A percentile compares a stretch with the other conserved stretches of the same genome.
phyloP scores from a whole-genome alignment of 352 stramenopile species.

The Globisporangium polare region DNA sequence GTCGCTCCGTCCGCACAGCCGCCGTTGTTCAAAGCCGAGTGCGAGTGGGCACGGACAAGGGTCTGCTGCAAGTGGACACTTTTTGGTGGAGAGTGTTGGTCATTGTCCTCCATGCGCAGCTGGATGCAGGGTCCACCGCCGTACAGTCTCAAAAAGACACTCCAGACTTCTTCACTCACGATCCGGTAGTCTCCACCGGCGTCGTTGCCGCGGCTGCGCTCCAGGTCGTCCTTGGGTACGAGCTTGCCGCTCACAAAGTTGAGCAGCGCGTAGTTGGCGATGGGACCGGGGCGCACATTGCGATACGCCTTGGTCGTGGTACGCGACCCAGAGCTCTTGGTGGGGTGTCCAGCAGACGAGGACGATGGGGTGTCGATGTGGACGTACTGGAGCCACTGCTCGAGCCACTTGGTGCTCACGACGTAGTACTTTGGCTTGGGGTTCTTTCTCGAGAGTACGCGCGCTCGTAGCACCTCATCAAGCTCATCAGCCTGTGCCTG shows the following conservation, averaged over 20 bases:
- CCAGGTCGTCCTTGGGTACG: conserved; percentile 34
- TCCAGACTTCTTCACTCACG: conserved; percentile 67
- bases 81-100: background rate
- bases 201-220: conserved; percentile 36
- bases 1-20: background rate
- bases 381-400: conserved; percentile 69
- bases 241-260: conserved; percentile 66
- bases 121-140: conserved; percentile 63
- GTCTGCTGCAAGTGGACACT: background rate
- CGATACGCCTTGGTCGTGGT: conserved; percentile 5
- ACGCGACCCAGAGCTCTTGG: conserved; percentile 8
- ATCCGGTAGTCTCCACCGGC: conserved; percentile 49
- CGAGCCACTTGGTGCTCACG: conserved; percentile 55
- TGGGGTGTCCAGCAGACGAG: background rate
- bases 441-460: conserved; percentile 25
- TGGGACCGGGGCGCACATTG: conserved; percentile 40
- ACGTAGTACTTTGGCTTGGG: conserved; percentile 34
- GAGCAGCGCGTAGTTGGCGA: conserved; percentile 63
- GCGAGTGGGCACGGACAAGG: background rate
- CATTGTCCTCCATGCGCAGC: conserved; percentile 16
- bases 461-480: conserved; percentile 47
- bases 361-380: conserved; percentile 27
- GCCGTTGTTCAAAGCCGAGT: conserved; percentile 2
- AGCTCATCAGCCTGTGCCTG: conserved; percentile 36
- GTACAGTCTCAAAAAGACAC: conserved; percentile 53